Evolutionary conservation across 2,329 filamentous ascomycete species (phyloP), one percentile per base, ranked within the genome.

Genomic region (Aspergillus sp.): DNA sequence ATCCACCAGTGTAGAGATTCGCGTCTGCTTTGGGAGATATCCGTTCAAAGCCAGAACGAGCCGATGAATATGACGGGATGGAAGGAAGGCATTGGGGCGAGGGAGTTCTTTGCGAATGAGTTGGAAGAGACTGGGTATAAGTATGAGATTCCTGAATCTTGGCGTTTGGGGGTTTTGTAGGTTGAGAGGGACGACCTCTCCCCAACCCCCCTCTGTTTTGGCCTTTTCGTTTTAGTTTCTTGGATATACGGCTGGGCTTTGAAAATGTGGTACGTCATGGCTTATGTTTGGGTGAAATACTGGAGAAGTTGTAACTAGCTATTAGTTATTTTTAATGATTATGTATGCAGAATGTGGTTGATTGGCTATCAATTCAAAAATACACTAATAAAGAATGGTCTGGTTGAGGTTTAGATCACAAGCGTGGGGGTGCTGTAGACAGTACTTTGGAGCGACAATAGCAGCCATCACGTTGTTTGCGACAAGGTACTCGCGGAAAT

Each of bases 401-500:
- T 85, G 84, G 61, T 85, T 70, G 39, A 79, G 77, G 63, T 81
- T 77, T 21, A 85, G 64, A 68, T 85, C 84, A 62, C 84, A 86
- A 52, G 79, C 76, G 68, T 86, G 84, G 12, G 83, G 82, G 64
- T 85, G 78, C 72, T 83, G 77, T 50, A 82, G 62, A 65, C 84
- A 86, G 65, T 84, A 85, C 72, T 84, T 84, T 11, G 83, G 81
- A 68, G 83, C 78, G 54, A 85, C 62, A 3, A 79, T 77, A 19
- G 77, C 68, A 11, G 83, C 83, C 61, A 72, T 69, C 1, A 85
- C 73, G 3, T 82, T 82, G 62, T 79, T 82, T 1, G 82, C 81
- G 51, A 85, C 77, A 6, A 86, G 73, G 60, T 84, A 85, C 72
- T 86, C 83, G 40, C 83, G 76, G 73, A 85, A 85, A 68, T 86